Conservation (phyloP, 2,329 filamentous ascomycete genomes). For the Alternaria longipes region DNA sequence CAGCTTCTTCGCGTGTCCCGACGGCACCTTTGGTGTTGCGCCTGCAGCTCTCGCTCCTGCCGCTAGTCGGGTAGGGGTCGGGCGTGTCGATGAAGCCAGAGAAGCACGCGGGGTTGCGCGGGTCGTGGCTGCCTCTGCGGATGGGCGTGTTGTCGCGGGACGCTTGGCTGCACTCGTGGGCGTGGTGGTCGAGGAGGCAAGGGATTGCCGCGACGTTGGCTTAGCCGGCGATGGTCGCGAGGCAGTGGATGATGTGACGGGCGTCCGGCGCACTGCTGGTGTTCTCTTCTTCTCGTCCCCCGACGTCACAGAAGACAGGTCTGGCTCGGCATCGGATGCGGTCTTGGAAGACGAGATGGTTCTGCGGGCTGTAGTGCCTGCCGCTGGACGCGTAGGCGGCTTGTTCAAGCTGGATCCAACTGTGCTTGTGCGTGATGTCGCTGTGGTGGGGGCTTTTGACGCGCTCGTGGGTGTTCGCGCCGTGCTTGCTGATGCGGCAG, state of each 20-base stretch:
- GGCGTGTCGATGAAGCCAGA: constrained; percentile 35
- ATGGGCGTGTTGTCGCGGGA: constrained; percentile 39
- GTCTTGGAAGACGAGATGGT: constrained; percentile 33
- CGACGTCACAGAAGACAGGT: constrained; percentile 46
- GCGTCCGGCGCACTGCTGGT: constrained; percentile 34
- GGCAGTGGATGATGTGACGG: constrained; percentile 30
- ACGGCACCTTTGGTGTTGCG: constrained; percentile 31
- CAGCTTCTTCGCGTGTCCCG: constrained; percentile 43
- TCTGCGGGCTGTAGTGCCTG: constrained; percentile 36
- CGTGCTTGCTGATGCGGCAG: constrained; percentile 30
- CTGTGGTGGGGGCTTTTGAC: constrained; percentile 35
- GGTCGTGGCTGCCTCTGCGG: constrained; percentile 32
- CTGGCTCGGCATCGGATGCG: constrained; percentile 44
- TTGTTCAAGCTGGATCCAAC: constrained; percentile 47
- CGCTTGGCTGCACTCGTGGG: constrained; percentile 37
- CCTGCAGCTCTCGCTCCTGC: constrained; percentile 31
- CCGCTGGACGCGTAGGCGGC: constrained; percentile 47
- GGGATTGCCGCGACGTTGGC: constrained; percentile 18
- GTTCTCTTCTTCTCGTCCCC: constrained; percentile 50
- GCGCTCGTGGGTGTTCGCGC: constrained; percentile 38
- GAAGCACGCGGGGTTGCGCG: constrained; percentile 43
- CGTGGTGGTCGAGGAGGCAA: constrained; percentile 32
- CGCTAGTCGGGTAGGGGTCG: constrained; percentile 35
- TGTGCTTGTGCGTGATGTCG: constrained; percentile 38
- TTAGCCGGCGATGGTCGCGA: constrained; percentile 7